These are phyloP conservation scores for Arachnomyces sp. DNA, from an alignment of 2,329 filamentous ascomycete genomes.

Conservation along the genomic window DNA sequence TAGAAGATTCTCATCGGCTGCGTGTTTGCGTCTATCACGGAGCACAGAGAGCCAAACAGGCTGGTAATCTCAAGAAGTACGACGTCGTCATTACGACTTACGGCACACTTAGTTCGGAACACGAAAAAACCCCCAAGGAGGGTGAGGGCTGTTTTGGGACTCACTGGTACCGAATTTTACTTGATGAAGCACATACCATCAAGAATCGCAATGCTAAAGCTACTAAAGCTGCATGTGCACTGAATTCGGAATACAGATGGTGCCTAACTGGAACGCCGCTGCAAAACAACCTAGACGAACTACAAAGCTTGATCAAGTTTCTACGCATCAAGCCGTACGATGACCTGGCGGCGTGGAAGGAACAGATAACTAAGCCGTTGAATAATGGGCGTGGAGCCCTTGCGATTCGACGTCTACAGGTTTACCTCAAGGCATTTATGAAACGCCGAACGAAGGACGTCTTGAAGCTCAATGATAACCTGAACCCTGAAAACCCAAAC, in stretches of 20 bases:
- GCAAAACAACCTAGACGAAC: conserved; percentile 95
- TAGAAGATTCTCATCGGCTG: conserved; percentile 61
- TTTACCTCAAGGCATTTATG: conserved; percentile 88
- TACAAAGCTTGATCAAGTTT: conserved; percentile 90
- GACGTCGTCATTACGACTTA: conserved; percentile 98
- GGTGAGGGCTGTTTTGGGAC: conserved; percentile 77
- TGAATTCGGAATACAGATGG: conserved; percentile 86
- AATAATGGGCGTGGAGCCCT: conserved; percentile 84
- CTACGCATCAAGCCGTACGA: conserved; percentile 87
- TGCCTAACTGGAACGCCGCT: conserved; percentile 93
- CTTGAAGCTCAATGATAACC: conserved; percentile 75
- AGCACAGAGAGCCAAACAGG: conserved; percentile 70
- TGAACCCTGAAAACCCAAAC: conserved; percentile 61
- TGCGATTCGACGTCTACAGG: conserved; percentile 78
- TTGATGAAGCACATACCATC: conserved; percentile 96
- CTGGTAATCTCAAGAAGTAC: conserved; percentile 69
- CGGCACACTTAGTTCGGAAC: conserved; percentile 87
- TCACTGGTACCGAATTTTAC: conserved; percentile 89
- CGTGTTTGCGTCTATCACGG: conserved; percentile 89
- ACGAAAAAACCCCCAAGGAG: conserved; percentile 59
- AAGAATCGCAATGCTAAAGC: conserved; percentile 97
- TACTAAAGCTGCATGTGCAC: conserved; percentile 81
- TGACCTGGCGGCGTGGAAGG: conserved; percentile 78
- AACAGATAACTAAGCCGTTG: conserved; percentile 81
- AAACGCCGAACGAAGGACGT: conserved; percentile 97